Conservation (phyloP, 805 yeast species). For the Schwanniomyces pseudopolymorphus region DNA sequence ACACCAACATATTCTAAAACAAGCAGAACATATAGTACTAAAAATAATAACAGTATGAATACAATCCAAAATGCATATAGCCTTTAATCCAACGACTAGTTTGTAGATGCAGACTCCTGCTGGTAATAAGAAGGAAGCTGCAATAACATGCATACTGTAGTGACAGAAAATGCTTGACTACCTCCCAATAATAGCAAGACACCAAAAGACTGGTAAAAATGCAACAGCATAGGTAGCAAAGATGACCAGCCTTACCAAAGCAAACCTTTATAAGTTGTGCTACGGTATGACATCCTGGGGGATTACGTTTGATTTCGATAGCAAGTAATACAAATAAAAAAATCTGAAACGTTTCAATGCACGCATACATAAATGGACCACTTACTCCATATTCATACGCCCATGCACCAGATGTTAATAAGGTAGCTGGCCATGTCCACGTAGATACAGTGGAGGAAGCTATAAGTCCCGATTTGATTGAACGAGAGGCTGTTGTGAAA, state of each 20-base stretch:
- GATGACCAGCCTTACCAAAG: conserved; percentile 26
- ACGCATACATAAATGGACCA: conserved; percentile 38
- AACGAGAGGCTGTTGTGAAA: conserved; percentile 46
- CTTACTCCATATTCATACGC: conserved; percentile 43
- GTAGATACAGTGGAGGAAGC: conserved; percentile 44
- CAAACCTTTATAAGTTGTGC: conserved; percentile 11
- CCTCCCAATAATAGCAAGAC: conserved; percentile 19
- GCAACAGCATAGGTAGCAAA: conserved; percentile 22
- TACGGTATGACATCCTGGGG: conserved; percentile 2
- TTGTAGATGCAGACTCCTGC: conserved; percentile 21
- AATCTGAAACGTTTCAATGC: conserved; percentile 25
- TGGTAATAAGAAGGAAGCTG: conserved; percentile 23
- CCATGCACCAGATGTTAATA: conserved; percentile 33
- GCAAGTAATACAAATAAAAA: conserved; percentile 18
- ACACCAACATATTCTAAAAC: conserved; percentile 12
- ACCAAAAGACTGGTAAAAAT: conserved; percentile 21
- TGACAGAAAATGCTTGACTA: conserved; percentile 69
- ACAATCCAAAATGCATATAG: conserved; percentile 36
- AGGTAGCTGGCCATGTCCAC: conserved; percentile 47
- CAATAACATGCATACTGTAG: conserved; percentile 62
- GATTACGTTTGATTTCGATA: conserved; percentile 16
- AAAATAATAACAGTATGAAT: conserved; percentile 23
- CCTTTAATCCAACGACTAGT: conserved; percentile 69
- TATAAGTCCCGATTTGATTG: conserved; percentile 42
- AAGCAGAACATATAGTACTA: conserved; percentile 18